A percentile compares a stretch with the other conserved stretches of the same genome.
These are phyloP conservation scores for Hypoxylon sp. DNA, from an alignment of 2,329 filamentous ascomycete species.

Conservation along the genomic window DNA sequence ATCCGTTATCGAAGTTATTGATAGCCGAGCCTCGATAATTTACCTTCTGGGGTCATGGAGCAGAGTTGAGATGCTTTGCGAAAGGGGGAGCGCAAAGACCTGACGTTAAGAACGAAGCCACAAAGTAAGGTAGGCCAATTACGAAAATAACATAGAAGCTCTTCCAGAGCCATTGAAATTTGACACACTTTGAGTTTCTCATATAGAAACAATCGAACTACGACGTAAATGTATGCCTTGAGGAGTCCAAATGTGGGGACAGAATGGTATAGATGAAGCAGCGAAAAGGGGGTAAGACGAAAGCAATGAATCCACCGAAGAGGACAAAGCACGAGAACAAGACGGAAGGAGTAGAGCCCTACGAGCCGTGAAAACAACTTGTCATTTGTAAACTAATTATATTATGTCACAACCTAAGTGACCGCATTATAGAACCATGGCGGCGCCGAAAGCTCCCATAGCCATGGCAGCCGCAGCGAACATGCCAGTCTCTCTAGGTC, in stretches of 20 bases:
- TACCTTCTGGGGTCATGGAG: no score
- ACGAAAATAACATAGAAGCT: no score
- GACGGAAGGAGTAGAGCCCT: neutral
- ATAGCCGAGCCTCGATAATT: no score
- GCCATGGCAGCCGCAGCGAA: slow-evolving; percentile 31
- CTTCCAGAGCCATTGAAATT: no score
- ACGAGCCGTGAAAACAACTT: slow-evolving; percentile 7
- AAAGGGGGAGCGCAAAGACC: no score
- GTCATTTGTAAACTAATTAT: slow-evolving; percentile 6
- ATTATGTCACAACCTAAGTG: slow-evolving; percentile 10
- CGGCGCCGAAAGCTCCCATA: slow-evolving; percentile 33
- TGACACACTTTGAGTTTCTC: no score
- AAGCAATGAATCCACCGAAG: neutral
- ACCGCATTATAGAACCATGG: slow-evolving; percentile 26
- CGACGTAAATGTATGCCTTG: neutral
- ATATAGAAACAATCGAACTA: neutral
- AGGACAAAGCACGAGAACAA: neutral
- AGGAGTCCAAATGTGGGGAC: neutral
- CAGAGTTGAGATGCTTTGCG: no score
- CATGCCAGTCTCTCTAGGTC: slow-evolving; percentile 37
- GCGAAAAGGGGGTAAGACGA: neutral
- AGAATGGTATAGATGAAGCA: neutral
- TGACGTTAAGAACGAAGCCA: no score
- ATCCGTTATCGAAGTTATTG: no score
- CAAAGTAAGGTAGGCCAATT: no score